Evolutionary conservation across 2,329 filamentous ascomycete species (phyloP), one percentile per base, ranked within the genome.

Genomic region (Talaromyces islandicus): DNA sequence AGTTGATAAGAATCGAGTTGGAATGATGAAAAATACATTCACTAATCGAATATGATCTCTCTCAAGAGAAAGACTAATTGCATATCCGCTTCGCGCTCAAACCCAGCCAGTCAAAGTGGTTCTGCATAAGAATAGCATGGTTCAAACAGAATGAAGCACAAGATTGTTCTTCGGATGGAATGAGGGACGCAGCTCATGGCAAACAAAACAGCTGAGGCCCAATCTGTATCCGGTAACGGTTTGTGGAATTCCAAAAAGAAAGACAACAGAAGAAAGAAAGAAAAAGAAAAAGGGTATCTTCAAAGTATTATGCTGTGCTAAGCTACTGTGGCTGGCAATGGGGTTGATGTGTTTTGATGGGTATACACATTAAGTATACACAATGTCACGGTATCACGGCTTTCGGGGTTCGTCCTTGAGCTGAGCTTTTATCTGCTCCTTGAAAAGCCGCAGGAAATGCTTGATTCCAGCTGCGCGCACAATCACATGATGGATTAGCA

Each of bases 351-450:
- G 14, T 51, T 3, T 27, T 27, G 19, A 51, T 21, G 11, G 9
- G 48, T 51, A 43, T 43, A 43, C 41, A 43, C 21, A 51, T 58
- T 38, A 10, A 27, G 25, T 27, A 41, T 52, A 25, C 17, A 32
- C 25, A 27, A 6, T 27, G 6, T 27, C 32, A 24, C 46, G 57
- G 60, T 55, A 73, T 19, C 64, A 54, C 56, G 71, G 72, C 48
- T 70, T 71, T 32, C 66, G 65, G 14, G 72, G 69, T 29, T 71
- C 73, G 32, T 74, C 73, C 59, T 74, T 77, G 46, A 76, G 66
- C 53, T 77, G 76, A 52, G 75, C 73, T 65, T 74, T 73, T 54
- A 78, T 64, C 60, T 78, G 76, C 62, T 78, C 75, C 65, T 70
- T 76, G 65, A 78, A 78, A 54, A 75, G 68, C 19, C 69, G 64